Percentiles rank a stretch among this genome's conserved stretches.
Conservation (phyloP, 495 filamentous ascomycete genomes). For the Annulohypoxylon bovei region DNA sequence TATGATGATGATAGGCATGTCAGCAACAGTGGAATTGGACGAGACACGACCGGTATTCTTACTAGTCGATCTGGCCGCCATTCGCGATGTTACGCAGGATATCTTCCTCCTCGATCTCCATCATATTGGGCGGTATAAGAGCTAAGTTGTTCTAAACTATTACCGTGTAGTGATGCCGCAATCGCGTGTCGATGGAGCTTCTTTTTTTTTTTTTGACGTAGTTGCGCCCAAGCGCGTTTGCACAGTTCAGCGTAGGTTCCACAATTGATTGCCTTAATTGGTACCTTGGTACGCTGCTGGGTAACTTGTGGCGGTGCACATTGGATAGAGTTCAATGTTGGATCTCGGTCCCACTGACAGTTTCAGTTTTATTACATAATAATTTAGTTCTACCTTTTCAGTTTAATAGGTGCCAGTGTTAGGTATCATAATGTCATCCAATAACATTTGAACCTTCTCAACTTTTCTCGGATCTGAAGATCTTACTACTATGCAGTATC, state of each 20-base stretch:
- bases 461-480: not conserved
- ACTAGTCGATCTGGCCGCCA: constrained; percentile 77
- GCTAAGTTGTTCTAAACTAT: not conserved
- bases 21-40: not conserved
- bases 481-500: not conserved
- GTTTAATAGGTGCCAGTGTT: not conserved
- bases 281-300: not conserved
- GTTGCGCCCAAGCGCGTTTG: constrained; percentile 28
- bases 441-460: not conserved
- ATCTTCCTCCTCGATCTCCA: constrained; percentile 69
- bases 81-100: constrained; percentile 69
- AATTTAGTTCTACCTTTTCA: not conserved
- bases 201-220: constrained; percentile 37
- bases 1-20: constrained; percentile 30
- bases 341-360: not conserved
- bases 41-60: constrained; percentile 43
- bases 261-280: constrained; percentile 12
- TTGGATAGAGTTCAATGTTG: not conserved
- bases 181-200: constrained; percentile 29
- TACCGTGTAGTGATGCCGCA: constrained; percentile 6
- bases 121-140: constrained; percentile 46
- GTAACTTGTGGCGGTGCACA: constrained; percentile 10
- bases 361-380: constrained; percentile 11
- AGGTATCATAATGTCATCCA: not conserved
- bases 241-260: not conserved